Evolutionary conservation across 805 yeast genomes (phyloP), one percentile per base, ranked within the genome.

Genomic region (Myxozyma geophila): DNA sequence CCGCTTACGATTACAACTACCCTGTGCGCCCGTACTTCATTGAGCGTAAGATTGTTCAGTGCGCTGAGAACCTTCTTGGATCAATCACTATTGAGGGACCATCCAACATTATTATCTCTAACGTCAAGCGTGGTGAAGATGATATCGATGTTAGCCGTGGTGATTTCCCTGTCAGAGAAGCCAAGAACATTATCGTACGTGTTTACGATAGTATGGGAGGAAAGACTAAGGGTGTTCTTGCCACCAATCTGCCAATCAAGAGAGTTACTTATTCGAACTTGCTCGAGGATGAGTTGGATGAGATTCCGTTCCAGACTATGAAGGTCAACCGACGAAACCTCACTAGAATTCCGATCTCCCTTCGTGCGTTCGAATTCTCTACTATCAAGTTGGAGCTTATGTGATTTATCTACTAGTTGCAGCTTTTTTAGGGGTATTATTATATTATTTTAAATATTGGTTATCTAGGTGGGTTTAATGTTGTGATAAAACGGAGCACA

Each of bases 201-300:
- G 82, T 91, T 0, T 93, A 92, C 76, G 99, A 93, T 73, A 78
- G 96, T 0, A 79, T 93, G 51, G 99, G 99, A 7, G 98, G 98
- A 52, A 79, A 79, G 58, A 80, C 89, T 0, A 73, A 71, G 2
- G 92, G 89, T 1, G 73, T 69, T 4, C 73, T 92, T 40, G 74
- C 73, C 19, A 78, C 88, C 40, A 75, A 77, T 19, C 75, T 82
- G 41, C 79, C 83, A 0, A 86, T 87, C 7, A 78, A 74, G 72
- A 81, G 83, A 71, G 86, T 87, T 6, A 84, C 84, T 9, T 74
- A 77, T 59, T 80, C 80, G 37, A 77, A 79, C 59, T 65, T 76
- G 36, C 71, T 77, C 49, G 83, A 78, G 63, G 82, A 81, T 59
- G 79, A 76, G 49, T 43, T 74, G 13, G 77, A 72, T 51, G 72